Conservation (phyloP, 2,329 filamentous ascomycete species). For the Acrocalymma vagum region DNA sequence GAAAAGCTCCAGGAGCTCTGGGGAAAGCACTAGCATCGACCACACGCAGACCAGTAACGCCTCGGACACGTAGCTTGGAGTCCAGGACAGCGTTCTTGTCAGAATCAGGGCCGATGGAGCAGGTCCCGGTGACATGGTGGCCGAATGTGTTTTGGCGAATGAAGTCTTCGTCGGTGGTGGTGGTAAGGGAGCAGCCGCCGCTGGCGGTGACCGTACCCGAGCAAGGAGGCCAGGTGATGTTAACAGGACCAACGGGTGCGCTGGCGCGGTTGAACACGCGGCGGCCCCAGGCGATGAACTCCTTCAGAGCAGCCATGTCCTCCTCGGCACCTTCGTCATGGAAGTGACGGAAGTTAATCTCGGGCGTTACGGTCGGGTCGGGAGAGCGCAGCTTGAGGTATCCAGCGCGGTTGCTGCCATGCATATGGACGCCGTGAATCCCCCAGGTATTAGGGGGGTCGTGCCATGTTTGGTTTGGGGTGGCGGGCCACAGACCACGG, state of each 20-base stretch:
- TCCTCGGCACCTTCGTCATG: constrained; percentile 50
- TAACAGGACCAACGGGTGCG: no score
- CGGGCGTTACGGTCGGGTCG: constrained; percentile 68
- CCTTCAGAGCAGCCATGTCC: constrained; percentile 61
- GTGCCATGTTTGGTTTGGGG: constrained; percentile 1
- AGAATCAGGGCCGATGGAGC: constrained; percentile 59
- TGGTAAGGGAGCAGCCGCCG: no score
- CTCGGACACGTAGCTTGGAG: constrained; percentile 57
- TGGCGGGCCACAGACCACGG: constrained; percentile 37
- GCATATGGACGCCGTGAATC: constrained; percentile 36
- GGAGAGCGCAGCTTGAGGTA: constrained; percentile 66
- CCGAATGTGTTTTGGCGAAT: no score
- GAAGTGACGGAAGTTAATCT: constrained; percentile 56
- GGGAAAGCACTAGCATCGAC: constrained; percentile 24
- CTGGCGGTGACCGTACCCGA: no score
- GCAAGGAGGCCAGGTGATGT: no score
- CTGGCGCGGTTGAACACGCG: constrained; percentile 47
- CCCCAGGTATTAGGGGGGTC: constrained; percentile 11
- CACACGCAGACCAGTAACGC: constrained; percentile 60
- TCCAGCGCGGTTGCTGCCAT: constrained; percentile 67
- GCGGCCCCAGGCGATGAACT: constrained; percentile 64
- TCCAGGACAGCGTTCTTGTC: constrained; percentile 61
- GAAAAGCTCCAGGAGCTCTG: constrained; percentile 56
- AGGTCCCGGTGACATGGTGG: constrained; percentile 65
- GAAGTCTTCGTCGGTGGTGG: no score